Evolutionary conservation across 2,329 filamentous ascomycete genomes (phyloP).

Genomic region (Aureobasidium sp.): DNA sequence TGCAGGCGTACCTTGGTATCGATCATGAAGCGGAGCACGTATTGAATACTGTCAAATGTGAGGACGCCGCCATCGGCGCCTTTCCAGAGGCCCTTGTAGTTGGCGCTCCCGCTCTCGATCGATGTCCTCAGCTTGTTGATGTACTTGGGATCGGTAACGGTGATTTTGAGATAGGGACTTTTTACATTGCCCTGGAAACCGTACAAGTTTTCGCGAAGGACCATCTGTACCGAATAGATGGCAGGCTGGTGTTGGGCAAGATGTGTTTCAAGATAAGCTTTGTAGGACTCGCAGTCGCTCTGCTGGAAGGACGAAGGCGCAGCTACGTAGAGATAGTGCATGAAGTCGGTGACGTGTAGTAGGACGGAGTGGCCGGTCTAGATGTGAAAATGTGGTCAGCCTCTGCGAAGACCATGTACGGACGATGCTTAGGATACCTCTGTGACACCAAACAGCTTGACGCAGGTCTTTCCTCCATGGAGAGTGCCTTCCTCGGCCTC

Average conservation of each 20-base stretch:
- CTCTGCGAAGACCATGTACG: not conserved
- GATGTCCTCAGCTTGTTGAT: constrained; percentile 68
- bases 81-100: constrained; percentile 89
- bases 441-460: constrained; percentile 93
- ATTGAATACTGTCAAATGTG: constrained; percentile 95
- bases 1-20: constrained; percentile 63
- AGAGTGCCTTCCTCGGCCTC: constrained; percentile 87
- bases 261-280: constrained; percentile 70
- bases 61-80: constrained; percentile 62
- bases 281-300: constrained; percentile 71
- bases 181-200: constrained; percentile 91
- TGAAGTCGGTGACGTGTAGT: constrained; percentile 90
- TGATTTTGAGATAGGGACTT: constrained; percentile 88
- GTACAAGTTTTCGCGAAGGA: constrained; percentile 84
- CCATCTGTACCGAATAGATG: constrained; percentile 75
- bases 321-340: constrained; percentile 90
- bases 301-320: constrained; percentile 76
- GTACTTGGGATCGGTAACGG: constrained; percentile 79
- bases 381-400: constrained; percentile 15
- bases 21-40: constrained; percentile 94
- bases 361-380: constrained; percentile 79
- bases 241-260: constrained; percentile 65
- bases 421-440: constrained; percentile 45
- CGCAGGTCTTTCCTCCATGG: constrained; percentile 64
- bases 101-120: constrained; percentile 69